phyloP scores from a whole-genome alignment of 768 basidiomycete species.

The Kwoniella newhampshirensis region DNA sequence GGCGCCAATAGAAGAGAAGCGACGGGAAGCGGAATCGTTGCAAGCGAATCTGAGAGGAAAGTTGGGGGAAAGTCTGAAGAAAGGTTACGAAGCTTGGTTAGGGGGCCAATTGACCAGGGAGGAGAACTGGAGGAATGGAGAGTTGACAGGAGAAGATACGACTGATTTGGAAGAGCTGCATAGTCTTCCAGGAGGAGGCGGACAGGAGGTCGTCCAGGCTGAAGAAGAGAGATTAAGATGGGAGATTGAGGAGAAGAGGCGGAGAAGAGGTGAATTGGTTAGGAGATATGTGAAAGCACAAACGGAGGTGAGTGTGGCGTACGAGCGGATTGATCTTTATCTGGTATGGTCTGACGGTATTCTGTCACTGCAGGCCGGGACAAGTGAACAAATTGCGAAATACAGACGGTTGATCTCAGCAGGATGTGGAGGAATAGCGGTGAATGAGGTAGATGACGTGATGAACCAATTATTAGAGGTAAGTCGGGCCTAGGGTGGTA shows the following conservation, averaged over 20 bases:
- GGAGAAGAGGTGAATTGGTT: slow-evolving; percentile 70
- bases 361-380: slow-evolving; percentile 62
- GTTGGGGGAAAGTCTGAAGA: slow-evolving; percentile 76
- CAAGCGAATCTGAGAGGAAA: slow-evolving; percentile 68
- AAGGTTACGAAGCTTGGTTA: slow-evolving; percentile 92
- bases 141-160: slow-evolving; percentile 45
- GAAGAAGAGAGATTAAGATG: slow-evolving; percentile 60
- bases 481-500: too few species aligned
- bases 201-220: slow-evolving; percentile 48
- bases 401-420: slow-evolving; percentile 85
- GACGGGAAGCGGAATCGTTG: slow-evolving; percentile 56
- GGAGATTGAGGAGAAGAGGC: slow-evolving; percentile 66
- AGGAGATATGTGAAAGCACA: slow-evolving; percentile 75
- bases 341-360: background rate
- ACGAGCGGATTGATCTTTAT: background rate
- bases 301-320: slow-evolving; percentile 60
- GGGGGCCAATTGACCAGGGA: slow-evolving; percentile 80
- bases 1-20: slow-evolving; percentile 33
- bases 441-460: slow-evolving; percentile 83
- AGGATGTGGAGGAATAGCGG: slow-evolving; percentile 79
- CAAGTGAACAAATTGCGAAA: slow-evolving; percentile 80
- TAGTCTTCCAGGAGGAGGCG: slow-evolving; percentile 54
- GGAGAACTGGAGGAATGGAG: slow-evolving; percentile 64
- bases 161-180: slow-evolving; percentile 47
- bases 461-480: slow-evolving; percentile 78